Evolutionary conservation across 2,329 filamentous ascomycete genomes (phyloP), one percentile per base, ranked within the genome.

Genomic region (Parascedosporium putredinis): DNA sequence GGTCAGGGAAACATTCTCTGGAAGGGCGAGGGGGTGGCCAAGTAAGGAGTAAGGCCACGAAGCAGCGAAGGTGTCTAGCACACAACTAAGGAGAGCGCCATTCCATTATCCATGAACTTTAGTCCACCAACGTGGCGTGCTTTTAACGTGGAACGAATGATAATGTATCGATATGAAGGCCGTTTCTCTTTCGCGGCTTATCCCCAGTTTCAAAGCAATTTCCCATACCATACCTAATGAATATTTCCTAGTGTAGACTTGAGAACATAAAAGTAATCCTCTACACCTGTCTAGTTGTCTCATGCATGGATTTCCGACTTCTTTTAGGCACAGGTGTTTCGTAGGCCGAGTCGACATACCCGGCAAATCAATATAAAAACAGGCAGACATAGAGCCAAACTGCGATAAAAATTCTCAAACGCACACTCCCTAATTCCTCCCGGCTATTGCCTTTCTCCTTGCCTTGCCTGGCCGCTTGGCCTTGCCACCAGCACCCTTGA

Each of bases 381-480:
- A 12, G 14, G 9, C 31, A 34, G 9, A 34, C 31, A 14, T 16
- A 34, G 16, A 34, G 16, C 44, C 10, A 18, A 33, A 4, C 25
- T 23, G 20, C 2, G 10, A 20, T 25, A 9, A 3, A n/a, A 2
- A 18, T 25, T 20, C 44, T n/a, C 33, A 27, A 22, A 12, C 27
- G 18, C 45, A n/a, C 2, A 46, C 45, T n/a, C n/a, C n/a, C n/a
- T 50, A 55, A 38, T 50, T 46, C 36, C 47, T 48, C 22, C 36
- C 34, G n/a, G 53, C 46, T 16, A 52, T 54, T 9, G 54, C 51
- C 51, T 53, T 54, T 51, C 54, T 55, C 44, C 52, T 48, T 31
- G 52, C 52, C 52, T 54, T 55, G 10, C 54, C 52, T 25, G 54
- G 54, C 48, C 54, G 44, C 16, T 49, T 49, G 9, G 48, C 5